Base-by-base conservation (phyloP, 2,329 filamentous ascomycete genomes). In the Alternaria dauci region DNA sequence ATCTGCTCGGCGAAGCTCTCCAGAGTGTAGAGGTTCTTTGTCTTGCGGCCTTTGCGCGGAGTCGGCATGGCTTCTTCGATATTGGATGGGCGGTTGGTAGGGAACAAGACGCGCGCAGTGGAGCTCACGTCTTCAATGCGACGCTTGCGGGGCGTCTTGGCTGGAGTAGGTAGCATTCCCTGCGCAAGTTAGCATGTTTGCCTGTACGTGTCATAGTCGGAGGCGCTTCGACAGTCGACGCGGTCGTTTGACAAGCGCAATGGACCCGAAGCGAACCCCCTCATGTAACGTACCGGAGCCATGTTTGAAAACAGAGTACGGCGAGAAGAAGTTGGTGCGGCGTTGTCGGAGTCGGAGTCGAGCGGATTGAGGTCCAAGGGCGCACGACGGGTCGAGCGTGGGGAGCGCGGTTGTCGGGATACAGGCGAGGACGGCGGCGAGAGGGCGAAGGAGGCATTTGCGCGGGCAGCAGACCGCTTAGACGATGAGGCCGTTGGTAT, bases 101-200 rank as follows among this genome's bases (percentile, higher is more conserved):
- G 83, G 71, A 87, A 88, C 28, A 87, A 76, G 28, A 84, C 79
- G 60, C 87, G 84, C 28, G 86, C 83, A 36, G 85, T 82, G 5
- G 80, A 73, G 51, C 81, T 78, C 52, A 84, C 70, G 28, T 65
- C 62, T 20, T 62, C 58, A 83, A 79, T 14, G 76, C 71, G 72
- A 65, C 85, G 85, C 81, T 91, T 92, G 77, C 85, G 85, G 3
- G 87, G 92, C 3, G 92, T 94, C 81, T 94, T 94, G 66, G 88
- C 86, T 2, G 92, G 92, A 3, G 92, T 94, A 16, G 90, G 91
- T 46, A 94, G 86, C 85, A 91, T 90, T 64, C 82, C 84, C 56
- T 68, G 55, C 16, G 25, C 14, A 9, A 25, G 44, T 67, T 50
- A 67, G 62, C 36, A 59, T 39, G 8, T 42, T 43, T 20, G 26